Evolutionary conservation across 495 filamentous ascomycete species (phyloP), one percentile per base, ranked within the genome.

Genomic region (Penicillium cataractarum): DNA sequence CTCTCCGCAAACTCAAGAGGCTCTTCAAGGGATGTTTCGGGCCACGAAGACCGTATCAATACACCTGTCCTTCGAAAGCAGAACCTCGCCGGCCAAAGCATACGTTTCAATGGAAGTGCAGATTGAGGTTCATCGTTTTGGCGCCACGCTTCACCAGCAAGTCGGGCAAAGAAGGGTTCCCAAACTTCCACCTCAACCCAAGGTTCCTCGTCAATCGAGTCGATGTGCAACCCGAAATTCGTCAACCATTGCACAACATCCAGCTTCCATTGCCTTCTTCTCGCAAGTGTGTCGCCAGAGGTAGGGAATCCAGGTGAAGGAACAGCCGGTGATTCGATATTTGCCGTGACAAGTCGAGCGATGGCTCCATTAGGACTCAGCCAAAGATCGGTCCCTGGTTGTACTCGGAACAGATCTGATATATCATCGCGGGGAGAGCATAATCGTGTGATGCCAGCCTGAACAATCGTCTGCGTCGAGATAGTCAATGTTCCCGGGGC

Each of bases 1-100:
- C 78, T 73, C 73, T 91, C 86, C 3, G 89, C 90, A 64, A 85
- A 83, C 12, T 81, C 76, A 29, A 96, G 67, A 22, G 90, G 88
- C 69, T 94, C 88, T 60, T 69, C 65, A 12, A 56, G 29, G 53
- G 66, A 33, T 22, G 53, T 31, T 27, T 35, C 35, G 24, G 64
- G 58, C 37, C 31, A 63, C n/a, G 63, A 62, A 31, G 66, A 60
- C 19, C 60, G 52, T 24, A 58, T 52, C n/a, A 65, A 54, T 42
- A 70, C 63, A 46, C 66, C 73, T 50, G 69, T 64, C 57, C 79
- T 76, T 51, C 62, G 69, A 59, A 82, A 82, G 67, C 79, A 82
- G 60, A 76, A 80, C n/a, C 72, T 67, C 37, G 78, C 76, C n/a
- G 79, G 79, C 79, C 79, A 82, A 49, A 80, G 61, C 61, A 82